Evolutionary conservation across 2,329 filamentous ascomycete genomes (phyloP), one percentile per base, ranked within the genome.

Genomic region (Sclerotinia borealis): DNA sequence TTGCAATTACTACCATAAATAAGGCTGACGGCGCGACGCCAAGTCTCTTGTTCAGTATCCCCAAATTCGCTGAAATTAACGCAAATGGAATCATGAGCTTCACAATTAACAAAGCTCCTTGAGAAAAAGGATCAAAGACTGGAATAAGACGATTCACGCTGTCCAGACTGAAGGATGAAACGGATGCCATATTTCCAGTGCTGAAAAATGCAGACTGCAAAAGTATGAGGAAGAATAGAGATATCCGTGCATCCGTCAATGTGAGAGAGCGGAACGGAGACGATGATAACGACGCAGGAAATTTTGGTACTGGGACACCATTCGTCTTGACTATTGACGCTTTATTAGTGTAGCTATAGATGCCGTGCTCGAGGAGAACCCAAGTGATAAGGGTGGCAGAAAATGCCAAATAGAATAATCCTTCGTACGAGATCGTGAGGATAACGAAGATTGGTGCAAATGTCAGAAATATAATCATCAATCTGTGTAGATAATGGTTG

Each of bases 141-240:
- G 95, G 95, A 56, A 98, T 83, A 8, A 99, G 85, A 2, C 95
- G 88, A 74, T 82, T 85, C 8, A 99, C 95, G 71, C 90, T 93
- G 64, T 98, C 95, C 47, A 99, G 81, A 66, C 90, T 96, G 79
- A 99, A 99, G 1, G 92, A 91, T 19, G 93, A 96, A 62, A 99
- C 79, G 0, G 93, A 97, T 0, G 95, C 95, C 64, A 99, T 86
- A 78, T 99, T 99, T 67, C 95, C 95, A 0, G 93, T 98, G 77
- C 88, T 91, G 83, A 98, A 99, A 77, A 99, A 99, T 59, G 90
- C 95, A 3, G 93, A 93, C 76, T 99, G 95, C 7, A 99, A 83
- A 45, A 99, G 84, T 69, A 92, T 92, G 76, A 99, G 89, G 81
- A 98, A 97, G 80, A 98, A 98, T 8, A 99, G 83, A 1, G 92